Percentiles rank a stretch among this genome's conserved stretches.
Conservation (phyloP, 2,329 filamentous ascomycete species). For the Paecilomyces variotii region DNA sequence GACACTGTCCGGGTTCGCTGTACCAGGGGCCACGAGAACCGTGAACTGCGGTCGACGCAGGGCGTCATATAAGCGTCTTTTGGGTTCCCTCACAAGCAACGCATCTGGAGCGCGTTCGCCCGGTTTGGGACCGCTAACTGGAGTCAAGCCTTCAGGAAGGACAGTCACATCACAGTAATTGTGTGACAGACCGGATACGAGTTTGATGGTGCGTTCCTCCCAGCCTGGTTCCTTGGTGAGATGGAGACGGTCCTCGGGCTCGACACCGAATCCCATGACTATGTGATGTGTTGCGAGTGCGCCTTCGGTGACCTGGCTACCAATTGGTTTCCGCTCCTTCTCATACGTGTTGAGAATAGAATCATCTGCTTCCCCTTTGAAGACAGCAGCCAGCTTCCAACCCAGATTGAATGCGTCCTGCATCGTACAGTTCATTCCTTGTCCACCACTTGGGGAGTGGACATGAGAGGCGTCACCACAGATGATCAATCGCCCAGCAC, state of each 20-base stretch:
- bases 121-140: not conserved
- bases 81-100: not conserved
- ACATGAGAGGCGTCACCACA: conserved; percentile 16
- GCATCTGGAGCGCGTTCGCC: not conserved
- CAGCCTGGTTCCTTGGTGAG: not conserved
- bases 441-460: conserved; percentile 11
- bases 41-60: not conserved
- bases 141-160: not conserved
- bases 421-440: conserved; percentile 15
- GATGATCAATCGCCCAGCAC: not conserved
- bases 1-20: not conserved
- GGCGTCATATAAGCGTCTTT: not conserved
- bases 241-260: not conserved
- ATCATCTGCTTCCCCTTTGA: conserved; percentile 8
- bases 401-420: conserved; percentile 14
- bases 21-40: not conserved
- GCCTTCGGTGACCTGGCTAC: not conserved
- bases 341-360: conserved; percentile 9
- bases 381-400: conserved; percentile 12
- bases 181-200: not conserved
- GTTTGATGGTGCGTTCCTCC: not conserved
- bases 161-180: not conserved
- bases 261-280: not conserved
- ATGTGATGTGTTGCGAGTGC: not conserved
- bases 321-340: conserved; percentile 6